Base-by-base conservation (phyloP, 164 flowering plant species). In the Aristolochia fimbriata region DNA sequence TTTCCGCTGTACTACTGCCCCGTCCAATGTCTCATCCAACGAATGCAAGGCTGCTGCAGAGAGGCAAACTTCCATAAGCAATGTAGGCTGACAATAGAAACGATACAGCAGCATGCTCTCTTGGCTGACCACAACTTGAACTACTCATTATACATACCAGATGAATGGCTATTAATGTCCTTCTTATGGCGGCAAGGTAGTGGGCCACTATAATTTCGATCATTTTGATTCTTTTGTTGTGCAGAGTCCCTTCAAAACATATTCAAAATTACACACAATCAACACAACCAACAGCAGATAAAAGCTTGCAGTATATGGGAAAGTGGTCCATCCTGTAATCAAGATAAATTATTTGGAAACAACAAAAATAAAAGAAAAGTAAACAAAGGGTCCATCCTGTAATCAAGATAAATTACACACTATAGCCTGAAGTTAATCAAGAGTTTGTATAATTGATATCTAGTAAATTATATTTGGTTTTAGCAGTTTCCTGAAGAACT, bases 161-260 rank as follows among this genome's bases (percentile, higher is more conserved):
- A 63, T 68, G 77, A 46, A 62, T 70, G 64, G 58, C 60, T 74
- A 64, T 73, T 77, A 41, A 70, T 60, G 54, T 86, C 90, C 74
- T 80, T 82, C 71, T 72, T 88, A 53, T 72, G 87, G 14, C 78
- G 85, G 73, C 69, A 71, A 47, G 65, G 70, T 62, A 89, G 73
- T 47, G 92, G 77, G 62, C 95, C 96, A 73, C 96, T 91, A 60
- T 72, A 78, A 73, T 77, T 85, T 33, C 91, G 80, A 23, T 87
- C 93, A 23, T 71, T 20, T 41, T 69, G 86, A 63, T 51, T 63
- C 69, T 72, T 85, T 17, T 72, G 73, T 53, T 76, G 86, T 51
- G 67, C 51, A 73, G 53, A 24, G 43, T 82, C 96, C 90, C 97
- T 91, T 66, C 49, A 27, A 5, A n/a, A 27, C 30, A 27, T 27